These are phyloP conservation scores for Coniochaeta prunicola DNA, from an alignment of 2,329 filamentous ascomycete species.

Conservation along the genomic window DNA sequence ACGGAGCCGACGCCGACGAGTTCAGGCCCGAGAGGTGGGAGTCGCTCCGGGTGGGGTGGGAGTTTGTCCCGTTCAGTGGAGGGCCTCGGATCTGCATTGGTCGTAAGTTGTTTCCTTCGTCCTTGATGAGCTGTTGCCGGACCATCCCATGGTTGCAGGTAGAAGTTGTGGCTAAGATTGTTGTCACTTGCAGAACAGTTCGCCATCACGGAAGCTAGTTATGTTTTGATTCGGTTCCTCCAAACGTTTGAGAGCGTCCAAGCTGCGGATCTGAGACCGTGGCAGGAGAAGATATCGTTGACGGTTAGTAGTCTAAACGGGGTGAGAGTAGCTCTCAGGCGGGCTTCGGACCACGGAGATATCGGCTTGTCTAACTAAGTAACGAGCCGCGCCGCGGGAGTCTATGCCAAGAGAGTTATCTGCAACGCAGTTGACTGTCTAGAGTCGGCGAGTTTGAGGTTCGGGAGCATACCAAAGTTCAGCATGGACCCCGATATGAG, in stretches of 20 bases:
- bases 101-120: background rate
- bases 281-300: background rate
- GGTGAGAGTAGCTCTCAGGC: background rate
- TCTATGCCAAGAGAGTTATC: too few relatives aligned
- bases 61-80: background rate
- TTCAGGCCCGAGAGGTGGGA: conserved; percentile 42
- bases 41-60: background rate
- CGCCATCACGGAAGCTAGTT: background rate
- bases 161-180: background rate
- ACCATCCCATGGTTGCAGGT: background rate
- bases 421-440: too few relatives aligned
- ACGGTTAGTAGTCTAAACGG: background rate
- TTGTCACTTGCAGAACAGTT: background rate
- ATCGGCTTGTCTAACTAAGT: too few relatives aligned
- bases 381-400: too few relatives aligned
- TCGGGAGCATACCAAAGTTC: too few relatives aligned
- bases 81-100: background rate
- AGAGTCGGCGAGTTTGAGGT: too few relatives aligned
- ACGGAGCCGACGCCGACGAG: conserved; percentile 33
- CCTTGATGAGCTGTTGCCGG: background rate
- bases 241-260: background rate
- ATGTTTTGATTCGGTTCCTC: background rate
- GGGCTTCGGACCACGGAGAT: background rate
- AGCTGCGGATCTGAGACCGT: background rate
- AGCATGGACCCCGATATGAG: too few relatives aligned